Evolutionary conservation across 805 yeast genomes (phyloP).

Genomic region (Metschnikowia koreensis): DNA sequence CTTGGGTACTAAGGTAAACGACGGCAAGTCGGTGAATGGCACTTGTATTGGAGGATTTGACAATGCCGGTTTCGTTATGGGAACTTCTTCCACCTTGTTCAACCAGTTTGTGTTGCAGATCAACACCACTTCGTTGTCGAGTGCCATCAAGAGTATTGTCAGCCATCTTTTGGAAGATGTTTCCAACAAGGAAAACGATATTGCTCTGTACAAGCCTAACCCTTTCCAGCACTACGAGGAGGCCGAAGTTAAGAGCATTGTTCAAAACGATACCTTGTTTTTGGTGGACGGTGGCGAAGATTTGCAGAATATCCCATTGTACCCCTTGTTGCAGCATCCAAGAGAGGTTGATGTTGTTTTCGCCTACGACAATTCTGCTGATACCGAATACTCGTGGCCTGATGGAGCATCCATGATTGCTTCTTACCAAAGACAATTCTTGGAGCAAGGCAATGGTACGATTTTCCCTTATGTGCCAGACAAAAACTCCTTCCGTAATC

Average conservation of each 20-base stretch:
- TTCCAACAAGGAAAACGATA: slow-evolving; percentile 29
- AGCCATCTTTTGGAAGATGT: slow-evolving; percentile 25
- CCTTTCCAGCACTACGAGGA: slow-evolving; percentile 30
- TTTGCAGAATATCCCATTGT: slow-evolving; percentile 39
- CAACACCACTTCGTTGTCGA: slow-evolving; percentile 21
- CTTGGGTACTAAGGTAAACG: slow-evolving; percentile 61
- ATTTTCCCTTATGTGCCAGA: slow-evolving; percentile 29
- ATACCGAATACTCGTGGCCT: slow-evolving; percentile 40
- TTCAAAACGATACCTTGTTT: slow-evolving; percentile 30
- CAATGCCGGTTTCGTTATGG: slow-evolving; percentile 50
- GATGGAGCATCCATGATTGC: slow-evolving; percentile 39
- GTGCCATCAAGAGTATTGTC: slow-evolving; percentile 25
- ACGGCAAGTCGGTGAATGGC: slow-evolving; percentile 52
- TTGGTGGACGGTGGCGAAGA: slow-evolving; percentile 47
- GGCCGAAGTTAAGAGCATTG: slow-evolving; percentile 21
- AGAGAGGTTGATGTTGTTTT: slow-evolving; percentile 41
- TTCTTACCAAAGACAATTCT: slow-evolving; percentile 32
- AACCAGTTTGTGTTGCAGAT: slow-evolving; percentile 32
- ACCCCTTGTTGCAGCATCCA: slow-evolving; percentile 38
- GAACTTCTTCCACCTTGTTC: slow-evolving; percentile 40
- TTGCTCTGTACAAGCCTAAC: slow-evolving; percentile 41
- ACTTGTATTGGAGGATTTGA: slow-evolving; percentile 69
- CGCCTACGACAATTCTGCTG: slow-evolving; percentile 39
- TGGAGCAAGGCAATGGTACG: slow-evolving; percentile 25
- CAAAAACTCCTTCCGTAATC: slow-evolving; percentile 18